A percentile compares a stretch with the other conserved stretches of the same genome.
Evolutionary conservation across 1,139 yeast genomes (phyloP).

Genomic region (Candida pseudoviswanathii): DNA sequence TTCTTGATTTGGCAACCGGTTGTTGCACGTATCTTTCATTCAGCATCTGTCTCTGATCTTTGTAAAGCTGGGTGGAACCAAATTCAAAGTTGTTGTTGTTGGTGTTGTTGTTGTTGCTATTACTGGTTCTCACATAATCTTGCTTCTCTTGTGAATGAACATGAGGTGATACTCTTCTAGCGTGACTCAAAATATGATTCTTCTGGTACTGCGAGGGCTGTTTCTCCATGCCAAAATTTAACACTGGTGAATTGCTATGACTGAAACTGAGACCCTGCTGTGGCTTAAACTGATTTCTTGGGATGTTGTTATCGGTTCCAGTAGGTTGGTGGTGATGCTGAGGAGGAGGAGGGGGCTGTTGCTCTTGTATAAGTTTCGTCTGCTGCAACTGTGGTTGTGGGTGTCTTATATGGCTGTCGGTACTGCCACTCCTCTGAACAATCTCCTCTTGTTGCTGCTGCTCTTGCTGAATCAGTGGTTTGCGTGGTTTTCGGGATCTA

Average conservation of each 20-base stretch:
- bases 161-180: slow-evolving; percentile 2
- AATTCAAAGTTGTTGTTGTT: background rate
- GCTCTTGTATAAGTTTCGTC: background rate
- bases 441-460: background rate
- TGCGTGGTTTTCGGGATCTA: background rate
- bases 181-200: background rate
- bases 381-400: slow-evolving; percentile 6
- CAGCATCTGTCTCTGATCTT: background rate
- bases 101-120: background rate
- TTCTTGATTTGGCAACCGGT: background rate
- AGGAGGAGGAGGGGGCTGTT: background rate
- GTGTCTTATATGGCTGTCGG: background rate
- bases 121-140: background rate
- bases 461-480: background rate
- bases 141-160: background rate
- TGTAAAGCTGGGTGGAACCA: slow-evolving; percentile 1
- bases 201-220: slow-evolving; percentile 7
- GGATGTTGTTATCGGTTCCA: slow-evolving; percentile 6
- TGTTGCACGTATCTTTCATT: background rate
- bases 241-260: slow-evolving; percentile 7
- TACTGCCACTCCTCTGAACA: background rate
- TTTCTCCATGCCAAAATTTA: slow-evolving; percentile 10
- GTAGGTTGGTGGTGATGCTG: slow-evolving; percentile 6
- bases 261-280: slow-evolving; percentile 31
- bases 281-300: slow-evolving; percentile 33